Evolutionary conservation across 805 yeast genomes (phyloP).

Genomic region (Allodekkera sacchari): DNA sequence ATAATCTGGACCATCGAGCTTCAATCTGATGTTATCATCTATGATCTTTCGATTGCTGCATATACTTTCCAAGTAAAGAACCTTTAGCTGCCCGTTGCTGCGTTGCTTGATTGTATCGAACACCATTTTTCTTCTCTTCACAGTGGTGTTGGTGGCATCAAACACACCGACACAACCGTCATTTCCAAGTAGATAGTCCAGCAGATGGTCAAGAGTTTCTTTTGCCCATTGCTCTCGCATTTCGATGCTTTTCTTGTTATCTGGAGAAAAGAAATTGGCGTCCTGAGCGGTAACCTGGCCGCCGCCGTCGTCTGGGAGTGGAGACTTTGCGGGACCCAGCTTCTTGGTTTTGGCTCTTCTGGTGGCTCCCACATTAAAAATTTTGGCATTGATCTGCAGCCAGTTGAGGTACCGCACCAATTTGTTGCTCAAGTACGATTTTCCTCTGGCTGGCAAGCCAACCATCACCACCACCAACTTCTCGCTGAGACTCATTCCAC

Average conservation of each 20-base stretch:
- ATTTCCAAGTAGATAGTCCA: constrained; percentile 72
- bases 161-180: constrained; percentile 89
- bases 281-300: constrained; percentile 34
- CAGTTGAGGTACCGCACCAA: constrained; percentile 85
- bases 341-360: constrained; percentile 60
- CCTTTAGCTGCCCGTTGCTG: constrained; percentile 58
- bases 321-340: constrained; percentile 53
- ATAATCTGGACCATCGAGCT: constrained; percentile 91
- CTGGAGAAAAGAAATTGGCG: constrained; percentile 83
- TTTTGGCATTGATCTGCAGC: constrained; percentile 84
- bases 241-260: constrained; percentile 51
- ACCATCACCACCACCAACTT: constrained; percentile 93
- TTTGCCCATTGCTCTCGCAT: constrained; percentile 93
- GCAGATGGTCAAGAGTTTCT: constrained; percentile 78
- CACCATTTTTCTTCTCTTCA: constrained; percentile 51
- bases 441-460: constrained; percentile 93
- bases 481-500: constrained; percentile 47
- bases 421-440: constrained; percentile 87
- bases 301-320: constrained; percentile 37
- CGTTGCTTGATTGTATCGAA: constrained; percentile 48
- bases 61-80: constrained; percentile 76
- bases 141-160: constrained; percentile 78
- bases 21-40: constrained; percentile 73
- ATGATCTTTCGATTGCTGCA: constrained; percentile 74
- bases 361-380: constrained; percentile 94